These are phyloP conservation scores for Henckelia pumila DNA, from an alignment of 257 asterid genomes.

Conservation along the genomic window DNA sequence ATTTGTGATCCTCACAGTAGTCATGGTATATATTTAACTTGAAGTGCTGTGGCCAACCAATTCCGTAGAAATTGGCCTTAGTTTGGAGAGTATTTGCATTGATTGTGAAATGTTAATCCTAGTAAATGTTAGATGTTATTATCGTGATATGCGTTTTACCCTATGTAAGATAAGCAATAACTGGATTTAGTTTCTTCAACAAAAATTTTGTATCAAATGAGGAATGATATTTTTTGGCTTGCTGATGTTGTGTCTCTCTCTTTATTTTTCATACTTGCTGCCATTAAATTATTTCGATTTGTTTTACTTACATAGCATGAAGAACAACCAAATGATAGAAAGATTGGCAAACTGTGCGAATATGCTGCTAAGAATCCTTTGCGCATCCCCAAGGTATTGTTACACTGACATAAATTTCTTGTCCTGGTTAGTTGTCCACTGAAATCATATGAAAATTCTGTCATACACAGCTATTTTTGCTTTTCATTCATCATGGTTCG, in stretches of 20 bases:
- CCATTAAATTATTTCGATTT: slow-evolving; percentile 19
- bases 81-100: background rate
- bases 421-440: background rate
- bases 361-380: slow-evolving; percentile 90
- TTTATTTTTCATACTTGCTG: background rate
- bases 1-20: background rate
- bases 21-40: background rate
- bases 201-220: slow-evolving; percentile 10
- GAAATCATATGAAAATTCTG: background rate
- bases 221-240: slow-evolving; percentile 11
- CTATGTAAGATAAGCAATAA: background rate
- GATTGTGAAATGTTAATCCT: background rate
- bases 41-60: slow-evolving; percentile 8
- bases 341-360: slow-evolving; percentile 90
- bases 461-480: background rate
- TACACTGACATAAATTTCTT: slow-evolving; percentile 1
- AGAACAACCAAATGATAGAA: slow-evolving; percentile 89
- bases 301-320: slow-evolving; percentile 47
- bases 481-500: background rate
- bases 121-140: background rate
- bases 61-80: background rate
- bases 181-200: slow-evolving; percentile 7
- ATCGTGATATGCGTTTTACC: background rate
- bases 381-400: slow-evolving; percentile 91
- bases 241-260: slow-evolving; percentile 10